Evolutionary conservation across 805 yeast species (phyloP), one percentile per base, ranked within the genome.

Genomic region (Ogataea populi-albae): DNA sequence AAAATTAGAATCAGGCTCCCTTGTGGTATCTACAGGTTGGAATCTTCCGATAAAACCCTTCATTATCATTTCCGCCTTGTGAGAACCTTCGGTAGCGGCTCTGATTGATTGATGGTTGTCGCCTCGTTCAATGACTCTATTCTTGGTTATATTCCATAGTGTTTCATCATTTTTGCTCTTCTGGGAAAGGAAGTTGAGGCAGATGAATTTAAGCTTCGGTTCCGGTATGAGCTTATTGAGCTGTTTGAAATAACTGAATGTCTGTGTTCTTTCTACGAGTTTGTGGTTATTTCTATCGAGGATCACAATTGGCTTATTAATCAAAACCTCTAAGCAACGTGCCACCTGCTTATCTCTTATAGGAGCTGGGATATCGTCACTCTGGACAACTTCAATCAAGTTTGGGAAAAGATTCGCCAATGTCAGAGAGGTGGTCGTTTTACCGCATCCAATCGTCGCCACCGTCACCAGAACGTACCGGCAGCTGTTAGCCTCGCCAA

Each of bases 391-490:
- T 0, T 74, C 81, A 81, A 95, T 82, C 5, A 55, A 23, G 0
- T 63, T 54, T 1, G 81, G 79, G 37, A 66, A 79, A 7, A 89
- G 57, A 7, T 67, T 52, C 0, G 51, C 43, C 26, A 93, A 63
- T 0, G 89, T 79, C 23, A 75, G 55, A 5, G 85, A 76, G 0
- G 85, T 74, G 0, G 97, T 87, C 0, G 97, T 88, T 55, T 93
- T 93, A 6, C 98, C 98, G 59, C 96, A 86, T 0, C 98, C 98
- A 34, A 91, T 75, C 0, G 95, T 87, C 0, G 97, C 88, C 3
- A 89, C 77, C 1, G 98, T 91, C 1, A 87, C 74, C 3, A 93
- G 51, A 0, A 86, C 71, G 53, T 76, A 82, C 46, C 79, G 80
- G 4, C 68, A 64, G 2, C 59, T 38, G 30, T 57, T 59, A 23